Evolutionary conservation across 192 early-diverging fungal genomes (phyloP).

Genomic region (Coemansia sp.): DNA sequence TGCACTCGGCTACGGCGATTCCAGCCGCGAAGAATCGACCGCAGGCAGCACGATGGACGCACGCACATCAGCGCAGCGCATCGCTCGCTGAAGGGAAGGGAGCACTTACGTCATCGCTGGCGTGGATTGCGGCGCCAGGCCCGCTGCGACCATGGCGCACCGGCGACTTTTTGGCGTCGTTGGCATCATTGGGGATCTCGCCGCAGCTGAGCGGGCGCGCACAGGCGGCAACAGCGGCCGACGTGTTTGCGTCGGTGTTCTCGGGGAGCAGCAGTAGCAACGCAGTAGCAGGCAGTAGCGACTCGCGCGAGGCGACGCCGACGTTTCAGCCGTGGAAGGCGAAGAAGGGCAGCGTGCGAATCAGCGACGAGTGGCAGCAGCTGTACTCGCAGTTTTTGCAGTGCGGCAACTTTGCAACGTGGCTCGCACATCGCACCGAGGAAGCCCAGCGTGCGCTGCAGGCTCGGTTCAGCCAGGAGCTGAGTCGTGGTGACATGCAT

Average conservation of each 20-base stretch:
- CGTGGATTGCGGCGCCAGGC: slow-evolving; percentile 36
- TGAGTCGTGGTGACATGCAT: slow-evolving; percentile 55
- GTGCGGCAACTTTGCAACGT: slow-evolving; percentile 94
- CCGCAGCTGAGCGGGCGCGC: slow-evolving; percentile 42
- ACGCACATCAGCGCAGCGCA: slow-evolving; percentile 4
- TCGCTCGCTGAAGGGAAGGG: background rate
- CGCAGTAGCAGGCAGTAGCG: background rate
- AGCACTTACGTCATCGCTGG: slow-evolving; percentile 10
- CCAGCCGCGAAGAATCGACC: slow-evolving; percentile 1
- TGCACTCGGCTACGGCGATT: slow-evolving; percentile 40
- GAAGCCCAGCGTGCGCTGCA: slow-evolving; percentile 81
- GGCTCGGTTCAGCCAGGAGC: slow-evolving; percentile 67
- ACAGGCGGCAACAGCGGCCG: slow-evolving; percentile 23
- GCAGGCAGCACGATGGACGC: slow-evolving; percentile 6
- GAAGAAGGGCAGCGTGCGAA: slow-evolving; percentile 33
- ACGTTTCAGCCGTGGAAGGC: slow-evolving; percentile 41
- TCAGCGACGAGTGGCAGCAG: slow-evolving; percentile 61
- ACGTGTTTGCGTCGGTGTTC: slow-evolving; percentile 45
- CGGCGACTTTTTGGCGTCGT: slow-evolving; percentile 48
- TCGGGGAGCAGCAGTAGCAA: slow-evolving; percentile 25
- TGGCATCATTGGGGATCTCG: slow-evolving; percentile 45
- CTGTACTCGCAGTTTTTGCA: slow-evolving; percentile 88
- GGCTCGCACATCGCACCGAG: slow-evolving; percentile 79
- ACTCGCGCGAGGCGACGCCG: slow-evolving; percentile 2
- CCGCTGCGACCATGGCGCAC: slow-evolving; percentile 49